Conservation (phyloP, 2,329 filamentous ascomycete species). For the Pseudonectria buxi region DNA sequence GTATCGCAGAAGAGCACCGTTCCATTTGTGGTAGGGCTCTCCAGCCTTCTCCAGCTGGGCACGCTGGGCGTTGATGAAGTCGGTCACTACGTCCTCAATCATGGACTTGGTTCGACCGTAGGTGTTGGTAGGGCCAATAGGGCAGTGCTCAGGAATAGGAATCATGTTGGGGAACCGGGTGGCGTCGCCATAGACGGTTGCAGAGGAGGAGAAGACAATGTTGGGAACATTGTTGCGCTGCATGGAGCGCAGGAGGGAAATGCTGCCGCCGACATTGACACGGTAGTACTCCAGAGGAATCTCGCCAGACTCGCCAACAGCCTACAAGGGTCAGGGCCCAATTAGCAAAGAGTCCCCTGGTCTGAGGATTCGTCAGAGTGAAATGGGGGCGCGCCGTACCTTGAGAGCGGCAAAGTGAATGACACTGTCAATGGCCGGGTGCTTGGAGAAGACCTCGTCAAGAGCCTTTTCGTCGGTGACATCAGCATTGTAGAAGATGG, state of each 20-base stretch:
- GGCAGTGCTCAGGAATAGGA: constrained; percentile 94
- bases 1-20: constrained; percentile 87
- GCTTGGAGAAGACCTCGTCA: constrained; percentile 78
- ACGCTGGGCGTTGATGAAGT: constrained; percentile 81
- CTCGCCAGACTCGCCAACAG: constrained; percentile 90
- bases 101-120: constrained; percentile 95
- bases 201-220: constrained; percentile 97
- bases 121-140: constrained; percentile 91
- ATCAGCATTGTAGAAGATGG: constrained; percentile 78
- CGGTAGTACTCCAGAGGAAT: constrained; percentile 96
- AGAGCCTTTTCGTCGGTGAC: constrained; percentile 79
- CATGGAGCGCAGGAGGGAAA: constrained; percentile 83
- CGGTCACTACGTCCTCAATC: constrained; percentile 86
- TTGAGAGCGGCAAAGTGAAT: constrained; percentile 99
- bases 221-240: constrained; percentile 84
- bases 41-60: constrained; percentile 74
- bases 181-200: constrained; percentile 96
- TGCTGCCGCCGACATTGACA: constrained; percentile 90
- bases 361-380: not conserved
- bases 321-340: constrained; percentile 43
- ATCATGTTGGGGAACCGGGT: constrained; percentile 98
- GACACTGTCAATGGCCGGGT: constrained; percentile 93
- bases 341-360: constrained; percentile 8
- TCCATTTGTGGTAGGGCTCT: constrained; percentile 76
- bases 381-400: constrained; percentile 40